Evolutionary conservation across 2,329 filamentous ascomycete genomes (phyloP).

Genomic region (Aspergillus felis): DNA sequence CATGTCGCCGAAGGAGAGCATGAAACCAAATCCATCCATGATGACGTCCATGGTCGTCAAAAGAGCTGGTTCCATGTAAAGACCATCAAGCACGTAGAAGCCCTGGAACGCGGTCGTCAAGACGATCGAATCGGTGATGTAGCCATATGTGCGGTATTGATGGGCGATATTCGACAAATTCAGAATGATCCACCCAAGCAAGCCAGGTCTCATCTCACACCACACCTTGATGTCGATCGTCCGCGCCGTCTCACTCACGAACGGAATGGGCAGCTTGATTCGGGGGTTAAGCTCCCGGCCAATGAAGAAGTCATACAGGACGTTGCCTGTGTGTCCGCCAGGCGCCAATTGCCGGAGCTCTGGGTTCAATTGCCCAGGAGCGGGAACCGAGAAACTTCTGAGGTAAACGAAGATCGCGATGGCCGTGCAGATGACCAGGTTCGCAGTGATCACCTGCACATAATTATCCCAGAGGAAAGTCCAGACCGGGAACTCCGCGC

Average conservation of each 20-base stretch:
- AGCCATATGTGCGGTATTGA: constrained; percentile 81
- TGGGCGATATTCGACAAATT: constrained; percentile 81
- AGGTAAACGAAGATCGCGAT: constrained; percentile 78
- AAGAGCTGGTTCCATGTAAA: constrained; percentile 83
- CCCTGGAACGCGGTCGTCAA: constrained; percentile 74
- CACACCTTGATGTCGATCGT: constrained; percentile 88
- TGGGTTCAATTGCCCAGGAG: constrained; percentile 57
- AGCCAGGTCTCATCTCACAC: constrained; percentile 84
- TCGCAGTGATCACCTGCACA: constrained; percentile 76
- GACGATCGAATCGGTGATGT: constrained; percentile 79
- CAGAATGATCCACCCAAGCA: constrained; percentile 83
- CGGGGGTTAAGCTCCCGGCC: constrained; percentile 93
- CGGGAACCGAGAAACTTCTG: constrained; percentile 73
- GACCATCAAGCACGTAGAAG: constrained; percentile 78
- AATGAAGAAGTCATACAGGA: constrained; percentile 95
- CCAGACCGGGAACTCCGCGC: constrained; percentile 83
- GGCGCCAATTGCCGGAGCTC: constrained; percentile 73
- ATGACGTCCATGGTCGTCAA: constrained; percentile 94
- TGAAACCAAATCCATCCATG: constrained; percentile 89
- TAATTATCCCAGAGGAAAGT: constrained; percentile 91
- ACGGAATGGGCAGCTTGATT: constrained; percentile 60
- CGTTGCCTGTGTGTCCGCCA: constrained; percentile 77
- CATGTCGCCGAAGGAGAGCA: constrained; percentile 89
- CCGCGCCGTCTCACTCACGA: constrained; percentile 58
- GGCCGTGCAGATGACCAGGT: constrained; percentile 69